A percentile compares a stretch with the other conserved stretches of the same genome.
Conservation (phyloP, 345 rosid species). For the Laguncularia racemosa region DNA sequence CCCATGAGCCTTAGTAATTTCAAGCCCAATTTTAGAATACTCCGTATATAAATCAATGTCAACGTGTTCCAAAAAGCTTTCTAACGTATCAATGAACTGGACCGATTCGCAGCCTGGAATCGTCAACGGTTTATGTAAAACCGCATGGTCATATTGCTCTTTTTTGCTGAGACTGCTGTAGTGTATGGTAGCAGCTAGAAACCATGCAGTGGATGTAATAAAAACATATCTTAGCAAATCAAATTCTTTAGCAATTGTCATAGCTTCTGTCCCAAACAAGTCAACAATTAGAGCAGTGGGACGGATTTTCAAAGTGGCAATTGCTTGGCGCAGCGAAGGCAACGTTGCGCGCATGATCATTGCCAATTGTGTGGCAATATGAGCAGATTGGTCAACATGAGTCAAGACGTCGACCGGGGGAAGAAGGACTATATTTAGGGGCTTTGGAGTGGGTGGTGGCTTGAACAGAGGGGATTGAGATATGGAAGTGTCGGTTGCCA, state of each 20-base stretch:
- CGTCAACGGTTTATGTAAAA: constrained; percentile 13
- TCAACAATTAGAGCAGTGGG: constrained; percentile 46
- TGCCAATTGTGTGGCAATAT: constrained; percentile 23
- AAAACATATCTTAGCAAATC: constrained; percentile 40
- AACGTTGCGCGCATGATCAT: constrained; percentile 29
- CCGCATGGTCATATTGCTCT: constrained; percentile 18
- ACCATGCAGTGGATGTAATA: constrained; percentile 47
- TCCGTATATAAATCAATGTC: constrained; percentile 10
- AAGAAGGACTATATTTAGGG: constrained; percentile 24
- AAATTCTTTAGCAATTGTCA: constrained; percentile 34
- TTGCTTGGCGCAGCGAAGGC: constrained; percentile 36
- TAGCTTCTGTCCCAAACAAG: constrained; percentile 44
- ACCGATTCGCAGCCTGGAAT: constrained; percentile 55
- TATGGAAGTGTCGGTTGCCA: no score
- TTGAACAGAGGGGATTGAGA: constrained; percentile 23
- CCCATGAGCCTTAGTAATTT: constrained; percentile 31
- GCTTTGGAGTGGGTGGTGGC: constrained; percentile 13
- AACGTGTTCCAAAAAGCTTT: constrained; percentile 17
- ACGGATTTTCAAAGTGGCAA: constrained; percentile 23
- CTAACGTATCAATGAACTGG: constrained; percentile 32
- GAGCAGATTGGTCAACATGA: constrained; percentile 14
- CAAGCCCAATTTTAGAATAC: constrained; percentile 17
- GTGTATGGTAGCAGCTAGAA: constrained; percentile 35
- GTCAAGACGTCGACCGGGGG: constrained; percentile 32
- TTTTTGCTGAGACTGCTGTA: constrained; percentile 23